Conservation (phyloP, 371 early-diverging fungal species). For the Rhizopus delemar region DNA sequence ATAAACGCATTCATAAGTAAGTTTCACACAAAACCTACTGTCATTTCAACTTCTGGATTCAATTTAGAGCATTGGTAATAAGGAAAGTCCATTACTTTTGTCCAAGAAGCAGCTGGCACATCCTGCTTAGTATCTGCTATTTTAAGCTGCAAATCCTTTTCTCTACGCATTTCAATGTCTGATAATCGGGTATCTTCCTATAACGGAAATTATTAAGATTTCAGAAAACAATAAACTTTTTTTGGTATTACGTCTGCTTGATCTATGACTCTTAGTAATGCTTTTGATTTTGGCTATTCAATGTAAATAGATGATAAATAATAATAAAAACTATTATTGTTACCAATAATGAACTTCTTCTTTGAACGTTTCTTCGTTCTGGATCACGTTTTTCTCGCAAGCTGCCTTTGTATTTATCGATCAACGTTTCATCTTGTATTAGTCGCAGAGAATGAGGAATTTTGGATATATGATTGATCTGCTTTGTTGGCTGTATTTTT, state of each 20-base stretch:
- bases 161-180: slow-evolving; percentile 49
- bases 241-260: slow-evolving; percentile 38
- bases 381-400: slow-evolving; percentile 31
- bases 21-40: slow-evolving; percentile 22
- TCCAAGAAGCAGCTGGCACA: slow-evolving; percentile 47
- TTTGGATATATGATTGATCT: slow-evolving; percentile 6
- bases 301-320: neutral
- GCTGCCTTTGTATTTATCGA: slow-evolving; percentile 3
- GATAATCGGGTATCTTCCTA: slow-evolving; percentile 49
- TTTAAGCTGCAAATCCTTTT: slow-evolving; percentile 40
- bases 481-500: slow-evolving; percentile 8
- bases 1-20: neutral
- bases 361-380: slow-evolving; percentile 39
- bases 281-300: slow-evolving; percentile 45
- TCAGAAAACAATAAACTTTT: neutral
- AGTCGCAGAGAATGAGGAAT: slow-evolving; percentile 8
- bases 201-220: neutral
- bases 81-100: slow-evolving; percentile 27
- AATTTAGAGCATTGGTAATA: slow-evolving; percentile 46
- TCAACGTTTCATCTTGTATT: slow-evolving; percentile 3
- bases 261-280: slow-evolving; percentile 40
- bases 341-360: slow-evolving; percentile 46
- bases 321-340: slow-evolving; percentile 1
- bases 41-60: slow-evolving; percentile 51
- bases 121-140: slow-evolving; percentile 12